A percentile compares a stretch with the other conserved stretches of the same genome.
Conservation (phyloP, 163 green algal species). For the Scenedesmus sp. region DNA sequence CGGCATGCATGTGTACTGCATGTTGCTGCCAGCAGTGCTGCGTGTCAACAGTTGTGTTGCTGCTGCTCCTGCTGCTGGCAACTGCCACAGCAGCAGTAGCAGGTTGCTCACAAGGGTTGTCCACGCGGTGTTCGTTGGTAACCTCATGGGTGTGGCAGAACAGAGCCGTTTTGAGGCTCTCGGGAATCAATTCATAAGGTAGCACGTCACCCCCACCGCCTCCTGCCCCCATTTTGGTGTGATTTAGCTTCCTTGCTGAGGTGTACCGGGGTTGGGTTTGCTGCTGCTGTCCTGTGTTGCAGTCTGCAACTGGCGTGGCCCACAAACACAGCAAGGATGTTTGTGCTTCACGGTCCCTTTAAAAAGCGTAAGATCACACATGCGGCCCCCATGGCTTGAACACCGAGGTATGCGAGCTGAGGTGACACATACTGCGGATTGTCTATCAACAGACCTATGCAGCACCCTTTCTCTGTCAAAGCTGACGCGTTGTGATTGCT, state of each 20-base stretch:
- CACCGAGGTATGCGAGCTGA: not conserved
- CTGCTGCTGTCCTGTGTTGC: not conserved
- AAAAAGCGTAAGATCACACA: not conserved
- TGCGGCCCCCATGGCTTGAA: not conserved
- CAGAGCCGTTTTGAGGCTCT: not conserved
- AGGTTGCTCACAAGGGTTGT: constrained; percentile 65
- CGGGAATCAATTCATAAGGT: not conserved
- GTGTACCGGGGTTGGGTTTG: not conserved
- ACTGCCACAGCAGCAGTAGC: too few relatives aligned
- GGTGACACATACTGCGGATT: not conserved
- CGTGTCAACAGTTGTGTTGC: not conserved
- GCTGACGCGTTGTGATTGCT: not conserved
- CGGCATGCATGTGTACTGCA: not conserved
- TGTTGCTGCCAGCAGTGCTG: not conserved
- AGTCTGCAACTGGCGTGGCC: not conserved
- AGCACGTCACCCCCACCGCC: not conserved
- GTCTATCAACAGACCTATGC: not conserved
- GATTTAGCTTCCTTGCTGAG: not conserved
- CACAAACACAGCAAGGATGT: not conserved
- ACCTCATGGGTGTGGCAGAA: constrained; percentile 60
- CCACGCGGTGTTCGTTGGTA: constrained; percentile 67
- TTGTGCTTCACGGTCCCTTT: not conserved
- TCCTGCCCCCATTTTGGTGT: not conserved
- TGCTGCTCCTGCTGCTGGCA: not conserved
- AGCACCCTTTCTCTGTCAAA: not conserved